Evolutionary conservation across 345 rosid species (phyloP), one percentile per base, ranked within the genome.

Genomic region (Citrus glauca): DNA sequence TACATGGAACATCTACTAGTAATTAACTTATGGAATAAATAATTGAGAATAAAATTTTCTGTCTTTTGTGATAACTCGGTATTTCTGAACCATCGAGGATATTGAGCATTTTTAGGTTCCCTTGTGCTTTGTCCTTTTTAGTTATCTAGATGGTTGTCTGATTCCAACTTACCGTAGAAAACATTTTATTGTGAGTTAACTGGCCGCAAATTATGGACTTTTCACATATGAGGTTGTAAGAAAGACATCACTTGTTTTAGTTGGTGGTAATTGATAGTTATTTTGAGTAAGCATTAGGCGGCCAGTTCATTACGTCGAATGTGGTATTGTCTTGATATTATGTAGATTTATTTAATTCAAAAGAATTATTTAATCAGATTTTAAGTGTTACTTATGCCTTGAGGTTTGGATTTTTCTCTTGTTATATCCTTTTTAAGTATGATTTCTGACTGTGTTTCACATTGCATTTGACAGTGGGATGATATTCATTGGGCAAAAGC

Each of bases 401-500:
- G 27, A 33, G 59, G 10, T 64, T 61, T 45, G 5, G 22, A 48
- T 5, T 0, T 22, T 56, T 11, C 30, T 25, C 45, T 50, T 33
- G 9, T 25, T 64, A 69, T 33, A 35, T 38, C 32, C 32, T 68
- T 30, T 16, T 7, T 30, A 32, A 32, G 40, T 64, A 64, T 38
- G 40, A 45, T 67, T 40, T 53, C 37, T 77, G 71, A 78, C 45
- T 10, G 50, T 59, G 63, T 30, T 77, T 81, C 38, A 50, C 66
- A 20, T 78, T 78, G 72, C 79, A 45, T 80, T 59, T 80, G 82
- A 62, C 86, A 96, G 99, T 85, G 99, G 99, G 76, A 96, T 94
- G 94, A 86, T 93, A 81, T 94, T 96, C 90, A 90, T 93, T 59
- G 99, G 99, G 27, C 92, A 62, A 80, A 96, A 96, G 83, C 79